phyloP scores from a whole-genome alignment of 1,284 basidiomycete genomes.

The Earliella scabrosa region DNA sequence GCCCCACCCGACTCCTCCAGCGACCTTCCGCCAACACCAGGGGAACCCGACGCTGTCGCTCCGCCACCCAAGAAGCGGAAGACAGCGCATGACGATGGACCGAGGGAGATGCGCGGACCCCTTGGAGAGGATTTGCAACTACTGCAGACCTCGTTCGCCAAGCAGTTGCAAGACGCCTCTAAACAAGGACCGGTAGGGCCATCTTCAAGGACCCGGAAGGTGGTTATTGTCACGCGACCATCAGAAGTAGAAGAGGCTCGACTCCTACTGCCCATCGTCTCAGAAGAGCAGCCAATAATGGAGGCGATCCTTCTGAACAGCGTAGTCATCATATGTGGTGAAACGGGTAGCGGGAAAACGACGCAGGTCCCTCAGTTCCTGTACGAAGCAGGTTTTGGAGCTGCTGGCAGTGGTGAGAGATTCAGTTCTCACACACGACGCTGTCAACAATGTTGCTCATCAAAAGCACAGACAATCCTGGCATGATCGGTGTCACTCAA shows the following conservation, averaged over 20 bases:
- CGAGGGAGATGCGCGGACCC: constrained; percentile 62
- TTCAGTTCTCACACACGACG: neutral
- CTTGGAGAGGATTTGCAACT: constrained; percentile 68
- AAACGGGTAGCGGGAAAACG: constrained; percentile 98
- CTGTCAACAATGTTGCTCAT: neutral
- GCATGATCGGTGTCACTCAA: constrained; percentile 98
- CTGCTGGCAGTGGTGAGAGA: constrained; percentile 71
- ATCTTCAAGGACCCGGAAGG: constrained; percentile 37
- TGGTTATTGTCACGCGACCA: constrained; percentile 71
- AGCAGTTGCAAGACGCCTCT: constrained; percentile 48
- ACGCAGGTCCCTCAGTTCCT: constrained; percentile 96
- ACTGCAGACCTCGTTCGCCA: constrained; percentile 64
- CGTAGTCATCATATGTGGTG: constrained; percentile 76
- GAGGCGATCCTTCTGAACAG: constrained; percentile 89
- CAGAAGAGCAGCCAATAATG: constrained; percentile 95
- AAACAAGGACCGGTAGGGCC: constrained; percentile 20
- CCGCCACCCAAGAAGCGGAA: constrained; percentile 50
- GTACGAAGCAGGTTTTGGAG: constrained; percentile 95
- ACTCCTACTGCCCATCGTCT: constrained; percentile 85
- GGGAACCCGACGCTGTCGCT: constrained; percentile 24
- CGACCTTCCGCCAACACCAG: neutral
- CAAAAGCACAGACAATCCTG: constrained; percentile 81
- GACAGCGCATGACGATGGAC: constrained; percentile 29
- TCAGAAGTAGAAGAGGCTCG: constrained; percentile 80
- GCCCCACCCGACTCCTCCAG: constrained; percentile 15